These are phyloP conservation scores for Debaryomyces maramus DNA, from an alignment of 805 yeast genomes.

Conservation along the genomic window DNA sequence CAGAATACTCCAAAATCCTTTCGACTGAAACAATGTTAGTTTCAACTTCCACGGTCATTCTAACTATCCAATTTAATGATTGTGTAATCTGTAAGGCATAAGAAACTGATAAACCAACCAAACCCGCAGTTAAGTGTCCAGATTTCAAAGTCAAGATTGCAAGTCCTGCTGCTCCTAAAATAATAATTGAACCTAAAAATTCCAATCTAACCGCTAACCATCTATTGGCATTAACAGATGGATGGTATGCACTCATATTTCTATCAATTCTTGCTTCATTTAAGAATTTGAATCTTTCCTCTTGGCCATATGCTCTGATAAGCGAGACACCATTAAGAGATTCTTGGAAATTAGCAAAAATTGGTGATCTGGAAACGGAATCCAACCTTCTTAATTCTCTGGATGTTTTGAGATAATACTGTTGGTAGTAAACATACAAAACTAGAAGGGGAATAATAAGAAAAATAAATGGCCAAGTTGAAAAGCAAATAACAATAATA, in stretches of 20 bases:
- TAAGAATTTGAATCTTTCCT: constrained; percentile 59
- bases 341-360: constrained; percentile 83
- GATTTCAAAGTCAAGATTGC: constrained; percentile 66
- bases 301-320: constrained; percentile 72
- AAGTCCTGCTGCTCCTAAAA: constrained; percentile 81
- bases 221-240: constrained; percentile 88
- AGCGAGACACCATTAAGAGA: constrained; percentile 73
- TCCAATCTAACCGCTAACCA: constrained; percentile 97
- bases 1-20: constrained; percentile 85
- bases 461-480: constrained; percentile 85
- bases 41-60: constrained; percentile 98
- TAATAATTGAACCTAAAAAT: constrained; percentile 84
- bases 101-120: constrained; percentile 90
- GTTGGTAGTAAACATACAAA: constrained; percentile 71
- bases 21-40: constrained; percentile 96
- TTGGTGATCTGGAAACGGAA: constrained; percentile 76
- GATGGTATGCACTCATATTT: constrained; percentile 90
- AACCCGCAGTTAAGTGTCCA: constrained; percentile 81
- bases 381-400: constrained; percentile 82
- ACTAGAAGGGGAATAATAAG: constrained; percentile 68
- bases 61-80: constrained; percentile 93
- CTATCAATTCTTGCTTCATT: constrained; percentile 74
- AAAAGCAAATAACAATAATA: constrained; percentile 71
- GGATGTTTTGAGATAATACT: constrained; percentile 71
- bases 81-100: constrained; percentile 93